Percentiles rank a stretch among this genome's conserved stretches.
phyloP scores from a whole-genome alignment of 169 alveolate species.

The Nephromyces sp. region DNA sequence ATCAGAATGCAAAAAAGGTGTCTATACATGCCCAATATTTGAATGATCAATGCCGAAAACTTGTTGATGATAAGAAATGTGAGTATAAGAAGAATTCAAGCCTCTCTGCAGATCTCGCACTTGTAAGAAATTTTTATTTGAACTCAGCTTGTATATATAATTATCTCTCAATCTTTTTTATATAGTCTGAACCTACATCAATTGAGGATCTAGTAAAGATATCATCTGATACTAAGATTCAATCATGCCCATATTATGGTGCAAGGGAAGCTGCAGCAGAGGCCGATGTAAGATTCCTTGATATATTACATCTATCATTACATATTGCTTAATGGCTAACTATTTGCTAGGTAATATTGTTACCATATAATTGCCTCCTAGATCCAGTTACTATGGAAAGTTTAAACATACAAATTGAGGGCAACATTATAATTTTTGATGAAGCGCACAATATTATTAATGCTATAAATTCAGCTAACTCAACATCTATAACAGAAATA shows the following conservation, averaged over 20 bases:
- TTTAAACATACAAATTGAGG: conserved; percentile 28
- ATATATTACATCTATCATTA: neutral
- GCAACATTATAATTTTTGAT: conserved; percentile 52
- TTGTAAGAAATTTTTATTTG: neutral
- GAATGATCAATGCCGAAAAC: neutral
- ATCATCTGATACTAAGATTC: conserved; percentile 1
- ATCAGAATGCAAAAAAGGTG: neutral
- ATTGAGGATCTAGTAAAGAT: neutral
- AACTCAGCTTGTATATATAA: neutral
- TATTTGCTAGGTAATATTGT: neutral
- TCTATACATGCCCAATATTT: neutral
- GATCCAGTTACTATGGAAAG: conserved; percentile 30
- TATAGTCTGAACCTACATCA: neutral
- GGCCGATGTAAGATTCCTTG: conserved; percentile 43
- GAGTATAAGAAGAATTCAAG: neutral
- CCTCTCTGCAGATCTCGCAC: neutral
- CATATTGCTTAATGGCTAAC: neutral
- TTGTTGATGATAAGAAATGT: neutral
- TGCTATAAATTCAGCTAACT: conserved; percentile 34
- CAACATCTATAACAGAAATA: conserved; percentile 26
- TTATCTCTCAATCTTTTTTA: too few species aligned
- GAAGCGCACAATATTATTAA: conserved; percentile 57
- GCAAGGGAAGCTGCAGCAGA: conserved; percentile 37
- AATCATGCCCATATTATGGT: conserved; percentile 51
- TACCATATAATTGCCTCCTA: conserved; percentile 55